Percentiles rank a stretch among this genome's conserved stretches.
phyloP scores from a whole-genome alignment of 768 basidiomycete species.

The Galerina sulciceps region DNA sequence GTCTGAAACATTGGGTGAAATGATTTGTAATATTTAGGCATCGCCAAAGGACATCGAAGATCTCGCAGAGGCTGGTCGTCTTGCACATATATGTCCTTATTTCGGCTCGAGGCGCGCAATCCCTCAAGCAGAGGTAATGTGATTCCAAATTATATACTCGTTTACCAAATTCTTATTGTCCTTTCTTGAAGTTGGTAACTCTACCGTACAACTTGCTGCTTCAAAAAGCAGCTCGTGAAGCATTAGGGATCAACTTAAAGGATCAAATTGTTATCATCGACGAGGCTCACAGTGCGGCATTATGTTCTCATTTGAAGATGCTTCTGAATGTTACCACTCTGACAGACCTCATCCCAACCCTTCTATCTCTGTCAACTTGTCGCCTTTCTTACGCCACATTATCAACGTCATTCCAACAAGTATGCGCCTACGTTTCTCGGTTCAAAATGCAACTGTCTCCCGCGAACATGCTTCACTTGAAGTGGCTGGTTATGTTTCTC shows the following conservation, averaged over 20 bases:
- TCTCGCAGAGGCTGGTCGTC: slow-evolving; percentile 72
- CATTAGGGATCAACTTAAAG: slow-evolving; percentile 83
- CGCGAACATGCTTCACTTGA: slow-evolving; percentile 76
- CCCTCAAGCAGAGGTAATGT: slow-evolving; percentile 81
- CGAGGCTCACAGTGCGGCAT: slow-evolving; percentile 89
- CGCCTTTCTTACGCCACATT: slow-evolving; percentile 63
- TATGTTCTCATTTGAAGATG: background rate
- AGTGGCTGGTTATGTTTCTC: slow-evolving; percentile 76
- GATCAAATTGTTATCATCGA: slow-evolving; percentile 91
- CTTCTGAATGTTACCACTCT: background rate
- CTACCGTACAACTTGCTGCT: slow-evolving; percentile 94
- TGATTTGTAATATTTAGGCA: slow-evolving; percentile 53
- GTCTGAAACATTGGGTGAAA: background rate
- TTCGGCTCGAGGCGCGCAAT: slow-evolving; percentile 90
- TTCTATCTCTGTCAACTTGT: slow-evolving; percentile 84
- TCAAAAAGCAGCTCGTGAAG: slow-evolving; percentile 81
- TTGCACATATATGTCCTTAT: slow-evolving; percentile 83
- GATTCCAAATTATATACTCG: background rate
- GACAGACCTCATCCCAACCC: slow-evolving; percentile 84
- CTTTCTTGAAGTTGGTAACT: slow-evolving; percentile 68
- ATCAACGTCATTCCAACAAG: slow-evolving; percentile 68
- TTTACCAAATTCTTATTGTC: background rate
- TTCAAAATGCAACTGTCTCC: slow-evolving; percentile 81
- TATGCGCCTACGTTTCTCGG: slow-evolving; percentile 73
- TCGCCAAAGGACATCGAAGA: slow-evolving; percentile 95